Evolutionary conservation across 2,329 filamentous ascomycete species (phyloP).

Genomic region (Hymenoscyphus salicellus): DNA sequence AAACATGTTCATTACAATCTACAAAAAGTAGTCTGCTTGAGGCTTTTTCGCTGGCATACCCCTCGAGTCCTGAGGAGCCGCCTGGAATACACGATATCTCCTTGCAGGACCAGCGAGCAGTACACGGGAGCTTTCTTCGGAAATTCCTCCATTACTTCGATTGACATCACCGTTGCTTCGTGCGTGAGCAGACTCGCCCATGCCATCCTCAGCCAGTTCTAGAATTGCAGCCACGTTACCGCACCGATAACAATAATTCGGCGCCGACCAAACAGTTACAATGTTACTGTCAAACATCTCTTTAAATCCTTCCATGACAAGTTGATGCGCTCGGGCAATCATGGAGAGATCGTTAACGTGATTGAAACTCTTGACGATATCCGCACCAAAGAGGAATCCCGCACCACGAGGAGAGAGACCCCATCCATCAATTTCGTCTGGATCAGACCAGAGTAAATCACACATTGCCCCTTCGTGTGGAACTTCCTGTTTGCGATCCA

Average conservation of each 20-base stretch:
- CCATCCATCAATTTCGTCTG: constrained; percentile 97
- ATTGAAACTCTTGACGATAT: constrained; percentile 96
- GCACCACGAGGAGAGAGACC: constrained; percentile 74
- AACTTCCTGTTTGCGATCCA: constrained; percentile 97
- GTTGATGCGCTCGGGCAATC: constrained; percentile 90
- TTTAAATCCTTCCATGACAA: constrained; percentile 99
- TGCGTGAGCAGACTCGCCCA: constrained; percentile 54
- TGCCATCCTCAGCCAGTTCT: constrained; percentile 84
- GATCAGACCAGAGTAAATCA: constrained; percentile 95
- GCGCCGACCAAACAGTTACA: constrained; percentile 97
- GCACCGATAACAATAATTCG: constrained; percentile 90
- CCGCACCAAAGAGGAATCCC: constrained; percentile 90
- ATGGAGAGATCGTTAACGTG: constrained; percentile 88
- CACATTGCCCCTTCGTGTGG: constrained; percentile 99
- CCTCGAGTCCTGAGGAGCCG: constrained; percentile 89
- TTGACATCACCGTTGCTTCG: constrained; percentile 46
- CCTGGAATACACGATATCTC: constrained; percentile 92
- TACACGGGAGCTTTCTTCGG: constrained; percentile 52
- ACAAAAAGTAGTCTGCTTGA: constrained; percentile 84
- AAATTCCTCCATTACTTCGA: constrained; percentile 52
- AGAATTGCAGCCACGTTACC: constrained; percentile 94
- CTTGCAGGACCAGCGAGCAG: constrained; percentile 71
- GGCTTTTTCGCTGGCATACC: constrained; percentile 99
- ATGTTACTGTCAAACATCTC: constrained; percentile 97
- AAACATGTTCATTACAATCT: not conserved